Conservation (phyloP, 352 stramenopile genomes). For the Phytophthora vignae region DNA sequence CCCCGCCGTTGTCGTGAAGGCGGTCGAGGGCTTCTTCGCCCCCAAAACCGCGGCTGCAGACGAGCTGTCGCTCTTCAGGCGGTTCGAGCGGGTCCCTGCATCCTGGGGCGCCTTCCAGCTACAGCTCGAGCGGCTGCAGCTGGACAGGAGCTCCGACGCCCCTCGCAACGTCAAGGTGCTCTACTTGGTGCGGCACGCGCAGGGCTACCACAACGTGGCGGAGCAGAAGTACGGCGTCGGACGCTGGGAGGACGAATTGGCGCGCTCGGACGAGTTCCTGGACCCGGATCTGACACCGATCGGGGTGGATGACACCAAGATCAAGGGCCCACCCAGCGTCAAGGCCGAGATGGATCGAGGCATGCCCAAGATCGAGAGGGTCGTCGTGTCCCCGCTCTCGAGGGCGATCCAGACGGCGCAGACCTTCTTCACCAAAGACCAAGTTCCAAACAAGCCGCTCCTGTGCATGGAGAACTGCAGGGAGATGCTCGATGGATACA, state of each 20-base stretch:
- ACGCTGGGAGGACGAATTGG: slow-evolving; percentile 66
- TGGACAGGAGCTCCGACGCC: not conserved
- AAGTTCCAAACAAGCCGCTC: slow-evolving; percentile 42
- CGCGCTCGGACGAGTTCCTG: slow-evolving; percentile 60
- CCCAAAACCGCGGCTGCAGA: not conserved
- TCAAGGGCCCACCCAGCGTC: slow-evolving; percentile 47
- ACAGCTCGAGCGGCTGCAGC: not conserved
- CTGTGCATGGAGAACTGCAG: slow-evolving; percentile 68
- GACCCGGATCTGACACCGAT: slow-evolving; percentile 68
- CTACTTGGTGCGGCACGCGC: slow-evolving; percentile 75
- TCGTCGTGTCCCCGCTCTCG: slow-evolving; percentile 74
- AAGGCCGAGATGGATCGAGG: slow-evolving; percentile 48
- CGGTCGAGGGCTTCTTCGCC: slow-evolving; percentile 25
- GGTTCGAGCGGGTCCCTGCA: slow-evolving; percentile 32
- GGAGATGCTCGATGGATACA: slow-evolving; percentile 74
- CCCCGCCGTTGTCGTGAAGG: slow-evolving; percentile 6
- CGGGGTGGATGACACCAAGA: slow-evolving; percentile 53
- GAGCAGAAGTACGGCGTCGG: slow-evolving; percentile 58
- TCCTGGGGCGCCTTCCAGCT: slow-evolving; percentile 34
- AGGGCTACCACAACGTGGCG: slow-evolving; percentile 69
- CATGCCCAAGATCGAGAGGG: slow-evolving; percentile 68
- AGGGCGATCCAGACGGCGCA: slow-evolving; percentile 75
- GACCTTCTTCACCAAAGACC: slow-evolving; percentile 53
- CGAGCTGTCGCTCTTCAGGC: slow-evolving; percentile 35
- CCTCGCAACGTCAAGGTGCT: slow-evolving; percentile 63